A percentile compares a stretch with the other conserved stretches of the same genome.
These are phyloP conservation scores for Coemansia sp. DNA, from an alignment of 192 early-diverging fungal species.

Conservation along the genomic window DNA sequence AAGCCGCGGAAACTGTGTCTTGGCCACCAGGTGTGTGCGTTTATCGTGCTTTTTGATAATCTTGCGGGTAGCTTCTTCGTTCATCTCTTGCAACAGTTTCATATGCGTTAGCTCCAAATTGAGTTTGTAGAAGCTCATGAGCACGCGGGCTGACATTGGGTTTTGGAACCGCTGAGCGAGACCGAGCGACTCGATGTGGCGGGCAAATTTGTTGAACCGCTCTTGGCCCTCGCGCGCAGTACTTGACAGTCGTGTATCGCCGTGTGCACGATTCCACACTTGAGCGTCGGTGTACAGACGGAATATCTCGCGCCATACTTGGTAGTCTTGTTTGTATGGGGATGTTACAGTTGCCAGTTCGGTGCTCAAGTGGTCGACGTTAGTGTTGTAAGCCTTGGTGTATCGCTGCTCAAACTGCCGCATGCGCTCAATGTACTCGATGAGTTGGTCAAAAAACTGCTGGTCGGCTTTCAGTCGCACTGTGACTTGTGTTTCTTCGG, in stretches of 20 bases:
- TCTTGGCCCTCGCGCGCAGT: conserved; percentile 60
- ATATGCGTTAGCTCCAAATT: conserved; percentile 70
- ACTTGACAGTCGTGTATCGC: conserved; percentile 59
- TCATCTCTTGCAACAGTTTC: conserved; percentile 73
- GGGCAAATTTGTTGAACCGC: conserved; percentile 59
- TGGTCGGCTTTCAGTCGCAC: conserved; percentile 56
- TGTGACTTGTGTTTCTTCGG: conserved; percentile 40
- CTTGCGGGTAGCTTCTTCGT: conserved; percentile 76
- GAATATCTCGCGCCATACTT: conserved; percentile 68
- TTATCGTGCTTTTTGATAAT: conserved; percentile 93
- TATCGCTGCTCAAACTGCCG: conserved; percentile 59
- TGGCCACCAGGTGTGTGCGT: conserved; percentile 65
- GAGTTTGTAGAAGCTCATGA: conserved; percentile 56
- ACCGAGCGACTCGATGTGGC: conserved; percentile 41
- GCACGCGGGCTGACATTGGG: conserved; percentile 37
- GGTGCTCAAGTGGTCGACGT: conserved; percentile 55
- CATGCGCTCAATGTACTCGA: conserved; percentile 59
- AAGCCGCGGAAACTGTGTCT: conserved; percentile 47
- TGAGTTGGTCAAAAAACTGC: conserved; percentile 60
- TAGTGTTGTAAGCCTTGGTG: conserved; percentile 56
- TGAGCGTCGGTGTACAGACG: conserved; percentile 68
- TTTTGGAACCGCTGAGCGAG: conserved; percentile 31
- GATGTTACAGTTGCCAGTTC: conserved; percentile 63
- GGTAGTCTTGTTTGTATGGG: conserved; percentile 74
- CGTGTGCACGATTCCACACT: conserved; percentile 63